A percentile compares a stretch with the other conserved stretches of the same genome.
phyloP scores from a whole-genome alignment of 345 rosid species.

The Hibiscus syriacus region DNA sequence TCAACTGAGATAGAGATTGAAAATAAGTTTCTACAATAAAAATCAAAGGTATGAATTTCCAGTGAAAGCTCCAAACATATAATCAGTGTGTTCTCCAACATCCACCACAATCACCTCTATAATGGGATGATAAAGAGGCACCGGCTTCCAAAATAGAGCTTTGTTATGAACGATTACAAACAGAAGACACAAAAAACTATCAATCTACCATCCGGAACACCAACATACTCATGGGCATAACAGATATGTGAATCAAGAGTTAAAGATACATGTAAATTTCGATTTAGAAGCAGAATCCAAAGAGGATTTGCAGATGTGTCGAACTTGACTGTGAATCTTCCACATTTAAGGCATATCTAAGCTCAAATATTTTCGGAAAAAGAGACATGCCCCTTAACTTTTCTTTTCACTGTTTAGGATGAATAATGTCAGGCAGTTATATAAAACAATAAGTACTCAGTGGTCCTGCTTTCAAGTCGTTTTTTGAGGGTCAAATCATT shows the following conservation, averaged over 20 bases:
- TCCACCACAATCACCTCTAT: not conserved
- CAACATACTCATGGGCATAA: not conserved
- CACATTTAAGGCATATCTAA: too few species aligned
- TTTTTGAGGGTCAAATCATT: not conserved
- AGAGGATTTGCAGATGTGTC: not conserved
- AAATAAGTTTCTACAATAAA: not conserved
- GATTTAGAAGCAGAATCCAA: not conserved
- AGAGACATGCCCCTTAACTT: not conserved
- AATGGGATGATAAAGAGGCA: not conserved
- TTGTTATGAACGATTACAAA: not conserved
- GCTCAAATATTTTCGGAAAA: too few species aligned
- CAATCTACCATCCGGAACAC: not conserved
- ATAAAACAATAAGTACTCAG: too few species aligned
- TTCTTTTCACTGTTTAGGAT: not conserved
- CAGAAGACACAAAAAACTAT: not conserved
- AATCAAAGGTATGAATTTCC: too few species aligned
- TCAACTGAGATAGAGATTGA: constrained; percentile 40
- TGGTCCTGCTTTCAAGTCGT: not conserved
- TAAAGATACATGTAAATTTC: too few species aligned
- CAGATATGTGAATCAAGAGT: not conserved
- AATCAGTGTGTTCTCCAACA: not conserved
- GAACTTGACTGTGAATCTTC: too few species aligned
- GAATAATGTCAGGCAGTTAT: too few species aligned
- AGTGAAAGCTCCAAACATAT: not conserved
- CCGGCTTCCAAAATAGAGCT: not conserved